phyloP scores from a whole-genome alignment of 2,329 filamentous ascomycete species.

The Aspergillus caelatus region DNA sequence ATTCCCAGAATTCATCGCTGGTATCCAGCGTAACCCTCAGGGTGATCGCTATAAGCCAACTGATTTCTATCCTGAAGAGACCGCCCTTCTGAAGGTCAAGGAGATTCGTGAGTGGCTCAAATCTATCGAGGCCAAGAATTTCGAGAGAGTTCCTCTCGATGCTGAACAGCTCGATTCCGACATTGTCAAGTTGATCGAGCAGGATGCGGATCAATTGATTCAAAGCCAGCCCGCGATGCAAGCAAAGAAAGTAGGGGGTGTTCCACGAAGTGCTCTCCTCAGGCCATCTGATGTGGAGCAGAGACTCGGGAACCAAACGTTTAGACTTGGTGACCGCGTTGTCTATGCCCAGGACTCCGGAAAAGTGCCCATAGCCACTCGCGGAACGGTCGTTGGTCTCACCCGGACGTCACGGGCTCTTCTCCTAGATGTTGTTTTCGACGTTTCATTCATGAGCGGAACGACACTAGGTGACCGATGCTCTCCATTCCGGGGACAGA shows the following conservation, averaged over 20 bases:
- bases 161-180: conserved; percentile 95
- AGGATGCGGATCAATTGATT: conserved; percentile 68
- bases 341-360: conserved; percentile 92
- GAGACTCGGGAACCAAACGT: conserved; percentile 80
- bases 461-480: conserved; percentile 89
- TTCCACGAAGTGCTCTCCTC: conserved; percentile 83
- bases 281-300: conserved; percentile 97
- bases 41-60: conserved; percentile 81
- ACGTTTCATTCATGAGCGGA: conserved; percentile 94
- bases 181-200: conserved; percentile 78
- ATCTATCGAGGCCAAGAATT: conserved; percentile 83
- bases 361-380: conserved; percentile 88
- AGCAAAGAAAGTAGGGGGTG: conserved; percentile 72
- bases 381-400: conserved; percentile 92
- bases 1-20: conserved; percentile 94
- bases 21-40: conserved; percentile 81
- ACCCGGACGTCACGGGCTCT: conserved; percentile 82
- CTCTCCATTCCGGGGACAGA: conserved; percentile 90
- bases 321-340: conserved; percentile 83
- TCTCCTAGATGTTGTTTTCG: conserved; percentile 89
- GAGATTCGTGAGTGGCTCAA: conserved; percentile 95
- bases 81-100: conserved; percentile 80
- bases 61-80: conserved; percentile 77
- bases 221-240: conserved; percentile 57
- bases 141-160: conserved; percentile 94